phyloP scores from a whole-genome alignment of 140 eudicot species.

The Erigeron philadelphicus region DNA sequence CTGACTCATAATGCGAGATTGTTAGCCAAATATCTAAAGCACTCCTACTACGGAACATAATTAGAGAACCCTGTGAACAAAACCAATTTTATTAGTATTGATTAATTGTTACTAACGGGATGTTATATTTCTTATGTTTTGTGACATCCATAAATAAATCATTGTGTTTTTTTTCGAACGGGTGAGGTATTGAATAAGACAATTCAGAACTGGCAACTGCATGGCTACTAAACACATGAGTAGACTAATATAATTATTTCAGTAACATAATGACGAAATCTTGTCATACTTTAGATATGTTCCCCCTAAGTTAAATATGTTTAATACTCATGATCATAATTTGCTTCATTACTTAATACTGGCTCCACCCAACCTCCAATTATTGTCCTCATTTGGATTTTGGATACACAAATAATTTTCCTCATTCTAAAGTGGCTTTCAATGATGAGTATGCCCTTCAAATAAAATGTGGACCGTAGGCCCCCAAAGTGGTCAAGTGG shows the following conservation, averaged over 20 bases:
- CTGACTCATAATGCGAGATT: neutral
- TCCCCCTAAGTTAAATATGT: conserved; percentile 1
- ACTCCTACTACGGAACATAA: neutral
- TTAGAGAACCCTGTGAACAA: neutral
- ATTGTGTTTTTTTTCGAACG: neutral
- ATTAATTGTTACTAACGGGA: neutral
- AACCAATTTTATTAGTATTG: neutral
- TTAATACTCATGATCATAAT: neutral
- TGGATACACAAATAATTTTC: neutral
- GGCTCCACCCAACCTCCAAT: neutral
- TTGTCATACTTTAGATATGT: neutral
- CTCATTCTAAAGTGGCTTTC: neutral
- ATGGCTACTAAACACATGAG: conserved; percentile 5
- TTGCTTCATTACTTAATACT: conserved; percentile 1
- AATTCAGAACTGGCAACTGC: neutral
- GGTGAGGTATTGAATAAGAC: neutral
- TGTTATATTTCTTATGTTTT: neutral
- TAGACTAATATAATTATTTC: neutral
- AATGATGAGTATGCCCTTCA: neutral
- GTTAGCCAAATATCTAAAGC: neutral
- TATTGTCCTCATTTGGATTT: conserved; percentile 7
- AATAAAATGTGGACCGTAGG: neutral
- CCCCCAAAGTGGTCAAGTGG: neutral
- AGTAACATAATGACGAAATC: neutral
- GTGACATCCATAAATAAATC: neutral